Evolutionary conservation across 192 early-diverging fungal species (phyloP).

Genomic region (Chytriomyces sp.): DNA sequence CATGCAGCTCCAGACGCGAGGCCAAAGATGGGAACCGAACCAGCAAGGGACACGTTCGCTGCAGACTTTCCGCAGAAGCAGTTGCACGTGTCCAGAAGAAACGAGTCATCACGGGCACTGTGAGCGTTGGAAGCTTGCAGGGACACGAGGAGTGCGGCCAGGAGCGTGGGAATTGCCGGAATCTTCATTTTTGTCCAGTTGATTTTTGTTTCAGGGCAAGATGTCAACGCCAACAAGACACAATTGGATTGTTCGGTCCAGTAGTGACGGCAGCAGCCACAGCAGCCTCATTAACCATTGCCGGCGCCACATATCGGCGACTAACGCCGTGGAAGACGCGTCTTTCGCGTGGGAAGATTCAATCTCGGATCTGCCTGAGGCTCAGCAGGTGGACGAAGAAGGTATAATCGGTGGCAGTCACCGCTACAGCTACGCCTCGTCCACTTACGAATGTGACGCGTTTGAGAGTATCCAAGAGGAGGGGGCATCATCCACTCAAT

Average conservation of each 20-base stretch:
- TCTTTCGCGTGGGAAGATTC: no score
- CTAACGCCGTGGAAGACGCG: no score
- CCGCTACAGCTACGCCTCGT: no score
- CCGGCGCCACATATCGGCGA: no score
- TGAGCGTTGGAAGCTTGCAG: neutral
- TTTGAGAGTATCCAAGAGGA: no score
- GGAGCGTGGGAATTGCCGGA: neutral
- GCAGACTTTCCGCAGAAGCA: constrained; percentile 1
- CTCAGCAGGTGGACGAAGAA: no score
- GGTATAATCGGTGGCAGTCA: no score
- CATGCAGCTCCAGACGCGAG: neutral
- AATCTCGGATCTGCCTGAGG: no score
- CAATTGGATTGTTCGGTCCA: neutral
- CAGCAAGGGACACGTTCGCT: neutral
- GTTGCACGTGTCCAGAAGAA: constrained; percentile 11
- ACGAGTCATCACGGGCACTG: neutral
- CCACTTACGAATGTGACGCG: no score
- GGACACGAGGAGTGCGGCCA: neutral
- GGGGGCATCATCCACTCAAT: no score
- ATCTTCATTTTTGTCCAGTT: neutral
- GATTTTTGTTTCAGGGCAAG: neutral
- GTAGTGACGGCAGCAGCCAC: neutral
- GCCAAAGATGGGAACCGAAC: constrained; percentile 13
- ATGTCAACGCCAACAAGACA: no score
- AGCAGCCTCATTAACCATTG: neutral